phyloP scores from a whole-genome alignment of 2,329 filamentous ascomycete species.

The Xylaria sp. region DNA sequence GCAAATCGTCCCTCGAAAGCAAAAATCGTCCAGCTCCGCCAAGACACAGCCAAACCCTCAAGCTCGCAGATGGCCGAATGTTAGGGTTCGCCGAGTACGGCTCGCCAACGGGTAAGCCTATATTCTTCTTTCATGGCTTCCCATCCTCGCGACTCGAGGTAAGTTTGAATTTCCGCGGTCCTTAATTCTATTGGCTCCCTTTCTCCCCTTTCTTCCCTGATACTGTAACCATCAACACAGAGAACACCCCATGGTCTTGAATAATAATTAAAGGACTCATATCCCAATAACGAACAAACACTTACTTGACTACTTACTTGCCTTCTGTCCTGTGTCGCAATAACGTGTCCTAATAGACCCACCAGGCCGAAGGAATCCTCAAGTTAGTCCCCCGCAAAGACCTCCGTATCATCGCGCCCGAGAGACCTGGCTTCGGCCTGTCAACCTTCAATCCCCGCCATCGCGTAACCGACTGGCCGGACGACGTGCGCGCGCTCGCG shows the following conservation, averaged over 20 bases:
- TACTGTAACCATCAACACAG: not conserved
- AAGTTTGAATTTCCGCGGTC: not conserved
- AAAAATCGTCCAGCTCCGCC: not conserved
- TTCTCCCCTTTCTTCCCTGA: not conserved
- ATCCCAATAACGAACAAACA: no score
- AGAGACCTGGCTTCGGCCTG: constrained; percentile 50
- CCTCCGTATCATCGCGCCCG: constrained; percentile 46
- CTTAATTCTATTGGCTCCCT: not conserved
- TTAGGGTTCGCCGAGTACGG: constrained; percentile 32
- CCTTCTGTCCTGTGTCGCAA: no score
- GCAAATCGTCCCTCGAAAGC: not conserved
- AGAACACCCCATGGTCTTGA: not conserved
- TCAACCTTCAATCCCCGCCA: constrained; percentile 48
- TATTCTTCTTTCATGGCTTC: constrained; percentile 33
- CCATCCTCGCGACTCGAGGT: constrained; percentile 30
- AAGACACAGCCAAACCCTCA: constrained; percentile 23
- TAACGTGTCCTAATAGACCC: no score
- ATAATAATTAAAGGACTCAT: no score
- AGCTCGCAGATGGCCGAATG: constrained; percentile 21
- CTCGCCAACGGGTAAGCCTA: constrained; percentile 27
- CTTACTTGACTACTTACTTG: no score
- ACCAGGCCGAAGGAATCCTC: constrained; percentile 7
- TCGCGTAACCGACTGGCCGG: constrained; percentile 42
- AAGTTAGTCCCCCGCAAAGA: constrained; percentile 28
- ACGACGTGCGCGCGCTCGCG: constrained; percentile 43